Base-by-base conservation (phyloP, 2,329 filamentous ascomycete genomes). In the Niveomyces coronatus region DNA sequence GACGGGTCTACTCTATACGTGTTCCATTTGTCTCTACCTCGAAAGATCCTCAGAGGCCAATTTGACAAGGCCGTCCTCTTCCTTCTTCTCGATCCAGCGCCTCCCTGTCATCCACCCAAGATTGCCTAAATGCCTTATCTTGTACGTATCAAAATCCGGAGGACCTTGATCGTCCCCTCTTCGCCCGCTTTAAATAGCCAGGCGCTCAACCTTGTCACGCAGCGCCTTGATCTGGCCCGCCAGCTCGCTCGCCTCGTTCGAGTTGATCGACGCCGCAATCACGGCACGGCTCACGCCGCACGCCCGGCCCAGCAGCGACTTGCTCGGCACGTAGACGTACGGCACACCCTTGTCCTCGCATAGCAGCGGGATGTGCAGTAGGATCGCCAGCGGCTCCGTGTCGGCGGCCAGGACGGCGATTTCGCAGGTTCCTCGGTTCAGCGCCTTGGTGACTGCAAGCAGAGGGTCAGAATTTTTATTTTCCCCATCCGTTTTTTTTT, bases 121-220 rank as follows among this genome's bases (percentile, higher is more conserved):
- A n/a, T n/a, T n/a, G n/a, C n/a, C n/a, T n/a, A n/a, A n/a, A n/a
- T n/a, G n/a, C n/a, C n/a, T n/a, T n/a, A n/a, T n/a, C n/a, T n/a
- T n/a, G n/a, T n/a, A n/a, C n/a, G n/a, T n/a, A n/a, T n/a, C n/a
- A n/a, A n/a, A n/a, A n/a, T n/a, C n/a, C n/a, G n/a, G n/a, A n/a
- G n/a, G n/a, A n/a, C n/a, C 26, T n/a, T 8, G 26, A 14, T 10
- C 26, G 8, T 8, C 26, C 20, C 16, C 32, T 7, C 15, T 18
- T 17, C 17, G 9, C n/a, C 5, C 29, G 10, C n/a, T 50, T 76
- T 81, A 95, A 67, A 95, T 94, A 70, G 89, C 87, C 50, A 95
- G 74, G 53, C 88, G 77, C 74, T 96, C 89, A 40, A 96, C 85
- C 78, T 94, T 93, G 65, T 93, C 85, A 72, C 89, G 93, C 56